Base-by-base conservation (phyloP, 2,329 filamentous ascomycete species). In the Orbilia ellipsospora region DNA sequence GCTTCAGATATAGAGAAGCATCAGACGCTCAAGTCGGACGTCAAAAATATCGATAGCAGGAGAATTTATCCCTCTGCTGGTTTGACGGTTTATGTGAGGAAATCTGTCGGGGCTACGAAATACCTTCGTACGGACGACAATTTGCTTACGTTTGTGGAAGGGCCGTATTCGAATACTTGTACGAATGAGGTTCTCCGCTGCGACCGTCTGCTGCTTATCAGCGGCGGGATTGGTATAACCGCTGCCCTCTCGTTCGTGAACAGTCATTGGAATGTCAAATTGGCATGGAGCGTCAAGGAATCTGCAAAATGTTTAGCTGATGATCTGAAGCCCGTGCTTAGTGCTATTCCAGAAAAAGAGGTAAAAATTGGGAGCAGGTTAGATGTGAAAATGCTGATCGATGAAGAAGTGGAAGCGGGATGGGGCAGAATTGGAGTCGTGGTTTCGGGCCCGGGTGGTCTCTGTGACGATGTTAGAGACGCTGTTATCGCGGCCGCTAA, bases 201-300 rank as follows among this genome's bases (percentile, higher is more conserved):
- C 59, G 82, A 84, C 68, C 78, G 80, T 0, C 63, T 86, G 1
- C 72, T 87, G 7, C 81, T 84, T 55, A 82, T 86, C 45, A 83
- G 80, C 1, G 85, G 85, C 16, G 85, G 85, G 7, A 84, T 86
- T 28, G 85, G 85, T 51, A 84, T 87, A 78, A 86, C 85, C 0
- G 83, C 81, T 1, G 54, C 85, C 13, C 73, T 86, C 0, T 81
- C 83, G 2, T 82, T 80, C 57, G 45, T 83, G 2, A 60, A 66
- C 15, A 60, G 60, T 45, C 83, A 83, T 64, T 54, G 67, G 16
- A 84, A 83, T 67, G 72, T 81, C 4, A 83, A 83, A 74, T 79
- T 85, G 0, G 80, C 42, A 54, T 85, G 82, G 82, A 82, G 81
- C 60, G 77, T 83, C 7, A 81, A 80, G 63, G 68, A 78, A 13